A percentile compares a stretch with the other conserved stretches of the same genome.
phyloP scores from a whole-genome alignment of 805 yeast genomes.

The Starmerella bacillaris region DNA sequence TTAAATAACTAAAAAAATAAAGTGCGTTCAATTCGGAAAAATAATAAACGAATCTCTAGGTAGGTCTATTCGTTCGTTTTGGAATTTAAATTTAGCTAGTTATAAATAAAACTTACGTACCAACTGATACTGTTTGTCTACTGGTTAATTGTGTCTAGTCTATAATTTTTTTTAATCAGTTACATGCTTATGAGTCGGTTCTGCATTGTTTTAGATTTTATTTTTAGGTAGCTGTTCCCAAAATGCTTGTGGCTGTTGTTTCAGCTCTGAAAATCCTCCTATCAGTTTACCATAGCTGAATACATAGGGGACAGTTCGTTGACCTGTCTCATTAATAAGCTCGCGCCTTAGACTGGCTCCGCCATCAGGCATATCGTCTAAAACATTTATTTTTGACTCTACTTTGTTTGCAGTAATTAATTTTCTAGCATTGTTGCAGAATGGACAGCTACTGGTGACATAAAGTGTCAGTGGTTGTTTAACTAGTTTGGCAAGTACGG shows the following conservation, averaged over 20 bases:
- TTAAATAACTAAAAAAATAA: too few species aligned
- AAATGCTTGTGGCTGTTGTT: slow-evolving; percentile 11
- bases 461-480: slow-evolving; percentile 23
- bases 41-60: too few species aligned
- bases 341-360: slow-evolving; percentile 32
- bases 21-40: too few species aligned
- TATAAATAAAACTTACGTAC: too few species aligned
- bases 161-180: too few species aligned
- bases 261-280: slow-evolving; percentile 26
- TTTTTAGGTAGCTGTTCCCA: slow-evolving; percentile 10
- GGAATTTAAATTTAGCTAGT: too few species aligned
- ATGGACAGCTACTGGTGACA: slow-evolving; percentile 17
- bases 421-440: slow-evolving; percentile 14
- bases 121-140: too few species aligned
- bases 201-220: too few species aligned
- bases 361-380: slow-evolving; percentile 37
- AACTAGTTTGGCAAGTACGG: slow-evolving; percentile 35
- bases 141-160: too few species aligned
- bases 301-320: slow-evolving; percentile 54
- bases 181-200: too few species aligned
- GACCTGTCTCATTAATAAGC: slow-evolving; percentile 38
- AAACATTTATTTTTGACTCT: slow-evolving; percentile 28
- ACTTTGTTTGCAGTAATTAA: slow-evolving; percentile 13
- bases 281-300: slow-evolving; percentile 41
- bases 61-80: too few species aligned